Percentiles rank a stretch among this genome's conserved stretches.
These are phyloP conservation scores for Diutina rugosa DNA, from an alignment of 1,139 yeast genomes.

Conservation along the genomic window DNA sequence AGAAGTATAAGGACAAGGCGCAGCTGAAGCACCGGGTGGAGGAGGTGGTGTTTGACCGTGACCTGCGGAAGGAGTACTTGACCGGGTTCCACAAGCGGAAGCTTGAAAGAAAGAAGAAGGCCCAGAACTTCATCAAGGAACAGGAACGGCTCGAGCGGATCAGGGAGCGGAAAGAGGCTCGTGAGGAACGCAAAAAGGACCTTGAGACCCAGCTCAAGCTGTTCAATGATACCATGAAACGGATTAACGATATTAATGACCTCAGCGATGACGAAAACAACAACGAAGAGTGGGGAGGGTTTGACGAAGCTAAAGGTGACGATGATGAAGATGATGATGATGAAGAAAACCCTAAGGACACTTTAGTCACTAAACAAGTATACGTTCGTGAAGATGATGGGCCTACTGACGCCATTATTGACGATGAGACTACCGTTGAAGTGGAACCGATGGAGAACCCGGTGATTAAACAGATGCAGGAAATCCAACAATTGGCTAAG, in stretches of 20 bases:
- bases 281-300: slow-evolving; percentile 15
- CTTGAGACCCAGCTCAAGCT: slow-evolving; percentile 49
- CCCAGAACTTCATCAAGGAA: slow-evolving; percentile 61
- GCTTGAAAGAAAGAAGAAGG: slow-evolving; percentile 75
- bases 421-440: slow-evolving; percentile 49
- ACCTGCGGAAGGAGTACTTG: slow-evolving; percentile 60
- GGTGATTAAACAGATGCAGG: slow-evolving; percentile 16
- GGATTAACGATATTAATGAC: slow-evolving; percentile 20
- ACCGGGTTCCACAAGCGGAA: slow-evolving; percentile 96
- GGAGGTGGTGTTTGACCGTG: slow-evolving; percentile 73
- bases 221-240: slow-evolving; percentile 33
- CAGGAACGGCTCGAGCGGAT: slow-evolving; percentile 60
- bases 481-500: slow-evolving; percentile 41
- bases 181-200: slow-evolving; percentile 59
- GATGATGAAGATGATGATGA: slow-evolving; percentile 7
- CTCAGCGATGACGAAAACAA: slow-evolving; percentile 17
- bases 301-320: slow-evolving; percentile 7
- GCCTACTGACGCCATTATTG: slow-evolving; percentile 29
- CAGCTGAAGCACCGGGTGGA: slow-evolving; percentile 56
- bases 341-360: slow-evolving; percentile 18
- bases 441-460: slow-evolving; percentile 45
- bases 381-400: slow-evolving; percentile 30
- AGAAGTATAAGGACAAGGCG: slow-evolving; percentile 58
- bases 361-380: slow-evolving; percentile 27
- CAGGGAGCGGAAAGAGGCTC: slow-evolving; percentile 60